These are phyloP conservation scores for Phytophthora megakarya DNA, from an alignment of 352 stramenopile genomes.

Conservation along the genomic window DNA sequence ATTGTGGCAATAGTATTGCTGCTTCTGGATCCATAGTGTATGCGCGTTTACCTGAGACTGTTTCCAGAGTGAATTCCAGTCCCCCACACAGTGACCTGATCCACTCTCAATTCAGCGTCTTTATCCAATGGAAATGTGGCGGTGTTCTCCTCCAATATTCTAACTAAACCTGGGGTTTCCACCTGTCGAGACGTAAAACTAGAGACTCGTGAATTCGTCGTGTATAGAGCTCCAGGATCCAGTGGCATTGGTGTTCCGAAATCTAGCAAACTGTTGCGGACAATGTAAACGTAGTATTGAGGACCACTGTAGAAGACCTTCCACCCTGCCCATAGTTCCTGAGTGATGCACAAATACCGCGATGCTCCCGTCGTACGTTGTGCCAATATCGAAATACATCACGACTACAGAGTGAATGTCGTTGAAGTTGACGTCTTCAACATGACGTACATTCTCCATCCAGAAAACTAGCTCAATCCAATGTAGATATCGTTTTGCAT, in stretches of 20 bases:
- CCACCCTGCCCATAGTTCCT: too few relatives aligned
- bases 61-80: constrained; percentile 59
- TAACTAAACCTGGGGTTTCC: constrained; percentile 31
- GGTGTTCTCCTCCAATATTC: constrained; percentile 5
- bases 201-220: constrained; percentile 42
- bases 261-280: neutral
- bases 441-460: too few relatives aligned
- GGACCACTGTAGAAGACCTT: too few relatives aligned
- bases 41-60: constrained; percentile 42
- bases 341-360: too few relatives aligned
- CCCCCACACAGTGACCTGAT: constrained; percentile 49
- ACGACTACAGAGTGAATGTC: too few relatives aligned
- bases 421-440: too few relatives aligned
- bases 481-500: too few relatives aligned
- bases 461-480: too few relatives aligned
- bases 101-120: constrained; percentile 36
- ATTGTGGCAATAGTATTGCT: constrained; percentile 40
- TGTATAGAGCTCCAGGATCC: constrained; percentile 37
- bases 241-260: constrained; percentile 20
- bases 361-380: too few relatives aligned
- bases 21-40: constrained; percentile 40
- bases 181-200: constrained; percentile 55
- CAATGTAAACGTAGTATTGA: too few relatives aligned
- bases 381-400: too few relatives aligned
- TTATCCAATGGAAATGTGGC: constrained; percentile 24